Evolutionary conservation across 306 rosid species (phyloP), one percentile per base, ranked within the genome.

Genomic region (Cercis canadensis): DNA sequence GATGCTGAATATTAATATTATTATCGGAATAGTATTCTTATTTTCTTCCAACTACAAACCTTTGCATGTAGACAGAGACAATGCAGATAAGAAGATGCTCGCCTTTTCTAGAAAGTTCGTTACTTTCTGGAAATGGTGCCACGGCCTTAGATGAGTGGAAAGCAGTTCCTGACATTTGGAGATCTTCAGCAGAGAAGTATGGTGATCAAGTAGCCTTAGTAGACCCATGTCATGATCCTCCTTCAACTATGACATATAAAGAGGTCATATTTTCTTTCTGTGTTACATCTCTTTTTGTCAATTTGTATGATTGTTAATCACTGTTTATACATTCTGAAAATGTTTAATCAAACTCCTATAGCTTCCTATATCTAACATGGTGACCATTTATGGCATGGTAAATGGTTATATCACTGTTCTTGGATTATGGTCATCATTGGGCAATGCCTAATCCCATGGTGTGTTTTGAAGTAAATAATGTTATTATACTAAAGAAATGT

Each of bases 81-180:
- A 4, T 70, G 52, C 80, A 73, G 79, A 75, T 83, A 74, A 86
- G 98, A 80, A 94, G 61, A 84, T 90, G 78, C 74, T 84, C 94
- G n/a, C 98, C 97, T 14, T 65, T 87, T 74, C 85, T 90, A 18
- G 97, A 90, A 86, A 85, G 91, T 69, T 88, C 85, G 15, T 73
- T 82, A 13, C 81, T 82, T 67, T 64, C 77, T 18, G 71, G 65
- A 62, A 77, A 69, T 74, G 89, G 75, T 46, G 57, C 32, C 59
- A 56, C 46, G 65, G 84, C 82, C 6, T 73, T 84, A 11, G 89
- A 76, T 52, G 94, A 89, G 74, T 94, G 97, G 98, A 83, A 81
- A 76, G 83, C 97, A 14, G 96, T 94, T 80, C 97, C 98, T 58
- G 98, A 94, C 82, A 89, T 94, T 70, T 94, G 98, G 97, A 87